Evolutionary conservation across 192 early-diverging fungal genomes (phyloP).

Genomic region (Coemansia sp.): DNA sequence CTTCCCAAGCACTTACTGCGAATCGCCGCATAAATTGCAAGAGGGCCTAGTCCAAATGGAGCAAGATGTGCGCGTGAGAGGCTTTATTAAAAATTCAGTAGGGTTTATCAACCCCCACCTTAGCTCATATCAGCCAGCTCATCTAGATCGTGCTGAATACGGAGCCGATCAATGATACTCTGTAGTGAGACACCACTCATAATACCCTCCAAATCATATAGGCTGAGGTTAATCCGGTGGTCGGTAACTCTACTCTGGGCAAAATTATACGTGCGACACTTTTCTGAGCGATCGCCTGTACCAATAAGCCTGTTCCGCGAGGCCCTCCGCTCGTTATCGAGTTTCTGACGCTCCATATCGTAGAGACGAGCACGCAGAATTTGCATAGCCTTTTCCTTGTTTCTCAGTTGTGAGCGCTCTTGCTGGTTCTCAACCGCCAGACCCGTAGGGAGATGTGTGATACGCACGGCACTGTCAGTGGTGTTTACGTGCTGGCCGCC

Average conservation of each 20-base stretch:
- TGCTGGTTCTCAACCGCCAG: conserved; percentile 85
- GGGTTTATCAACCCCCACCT: background rate
- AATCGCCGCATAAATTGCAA: background rate
- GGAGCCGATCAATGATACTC: conserved; percentile 51
- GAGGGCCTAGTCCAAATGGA: background rate
- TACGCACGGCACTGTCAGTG: conserved; percentile 89
- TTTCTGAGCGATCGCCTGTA: conserved; percentile 74
- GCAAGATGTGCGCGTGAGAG: background rate
- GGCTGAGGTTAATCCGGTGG: conserved; percentile 73
- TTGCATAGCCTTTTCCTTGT: conserved; percentile 83
- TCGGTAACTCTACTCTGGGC: conserved; percentile 80
- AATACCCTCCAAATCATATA: conserved; percentile 67
- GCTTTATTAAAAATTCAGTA: background rate
- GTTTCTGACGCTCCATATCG: conserved; percentile 64
- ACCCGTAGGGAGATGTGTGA: conserved; percentile 92
- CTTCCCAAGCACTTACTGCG: background rate
- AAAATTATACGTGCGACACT: conserved; percentile 82
- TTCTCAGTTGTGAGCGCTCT: conserved; percentile 91
- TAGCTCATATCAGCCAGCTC: conserved; percentile 38
- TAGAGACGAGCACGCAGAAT: conserved; percentile 78
- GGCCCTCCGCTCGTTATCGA: conserved; percentile 58
- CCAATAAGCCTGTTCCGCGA: conserved; percentile 65
- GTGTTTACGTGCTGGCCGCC: conserved; percentile 96
- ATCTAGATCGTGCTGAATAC: conserved; percentile 54
- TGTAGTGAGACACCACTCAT: conserved; percentile 57